phyloP scores from a whole-genome alignment of 73 alveolate species.

The Paramecium sonneborni region DNA sequence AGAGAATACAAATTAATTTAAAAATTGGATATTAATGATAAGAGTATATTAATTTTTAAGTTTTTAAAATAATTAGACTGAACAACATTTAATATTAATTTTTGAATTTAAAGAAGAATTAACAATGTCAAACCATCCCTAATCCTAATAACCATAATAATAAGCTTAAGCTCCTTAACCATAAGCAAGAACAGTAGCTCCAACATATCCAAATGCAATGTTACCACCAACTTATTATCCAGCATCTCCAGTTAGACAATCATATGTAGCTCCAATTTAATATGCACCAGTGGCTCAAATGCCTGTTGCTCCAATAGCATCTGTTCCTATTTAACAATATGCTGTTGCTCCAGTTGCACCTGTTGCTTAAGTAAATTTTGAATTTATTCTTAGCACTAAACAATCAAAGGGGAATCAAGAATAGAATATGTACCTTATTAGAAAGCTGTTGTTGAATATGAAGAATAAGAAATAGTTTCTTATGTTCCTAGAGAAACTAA shows the following conservation, averaged over 20 bases:
- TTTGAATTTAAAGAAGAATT: background rate
- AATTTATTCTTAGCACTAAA: background rate
- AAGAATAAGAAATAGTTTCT: slow-evolving; percentile 53
- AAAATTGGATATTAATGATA: no score
- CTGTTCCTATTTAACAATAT: background rate
- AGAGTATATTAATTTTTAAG: background rate
- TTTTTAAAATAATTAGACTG: background rate
- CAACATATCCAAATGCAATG: background rate
- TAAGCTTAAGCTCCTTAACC: background rate
- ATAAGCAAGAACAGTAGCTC: background rate
- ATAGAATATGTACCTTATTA: slow-evolving; percentile 66
- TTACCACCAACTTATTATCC: background rate
- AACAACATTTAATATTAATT: background rate
- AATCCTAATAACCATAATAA: slow-evolving; percentile 29
- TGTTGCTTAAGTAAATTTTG: background rate
- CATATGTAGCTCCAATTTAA: slow-evolving; percentile 32
- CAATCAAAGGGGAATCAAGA: slow-evolving; percentile 70
- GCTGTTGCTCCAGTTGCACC: background rate
- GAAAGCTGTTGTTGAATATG: slow-evolving; percentile 64
- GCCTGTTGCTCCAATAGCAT: background rate
- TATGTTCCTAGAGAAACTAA: slow-evolving; percentile 66
- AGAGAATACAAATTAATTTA: no score
- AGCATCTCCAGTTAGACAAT: slow-evolving; percentile 47
- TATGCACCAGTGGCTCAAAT: background rate
- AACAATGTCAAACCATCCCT: background rate